Percentiles rank a stretch among this genome's conserved stretches.
These are phyloP conservation scores for Populus hybrid DNA, from an alignment of 441 rosid species.

Conservation along the genomic window DNA sequence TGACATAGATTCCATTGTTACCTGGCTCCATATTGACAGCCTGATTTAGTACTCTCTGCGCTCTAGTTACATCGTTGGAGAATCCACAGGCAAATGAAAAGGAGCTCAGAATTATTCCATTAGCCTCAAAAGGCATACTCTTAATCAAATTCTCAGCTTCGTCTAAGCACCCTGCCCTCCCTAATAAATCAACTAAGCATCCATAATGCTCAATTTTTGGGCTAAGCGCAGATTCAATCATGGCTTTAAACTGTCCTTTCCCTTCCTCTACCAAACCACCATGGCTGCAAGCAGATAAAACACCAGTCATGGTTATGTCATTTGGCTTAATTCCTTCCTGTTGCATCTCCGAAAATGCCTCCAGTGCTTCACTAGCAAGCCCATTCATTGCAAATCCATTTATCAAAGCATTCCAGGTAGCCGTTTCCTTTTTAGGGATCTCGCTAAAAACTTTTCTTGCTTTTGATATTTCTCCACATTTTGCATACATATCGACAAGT, in stretches of 20 bases:
- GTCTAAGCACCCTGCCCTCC: conserved; percentile 61
- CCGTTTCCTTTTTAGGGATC: conserved; percentile 43
- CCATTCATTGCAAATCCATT: conserved; percentile 73
- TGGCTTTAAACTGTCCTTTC: conserved; percentile 46
- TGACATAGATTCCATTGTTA: conserved; percentile 70
- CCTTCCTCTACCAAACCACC: conserved; percentile 64
- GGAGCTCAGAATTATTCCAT: conserved; percentile 72
- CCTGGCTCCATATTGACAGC: conserved; percentile 53
- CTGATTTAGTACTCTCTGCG: conserved; percentile 50
- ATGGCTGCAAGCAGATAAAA: conserved; percentile 75
- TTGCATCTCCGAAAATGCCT: conserved; percentile 58
- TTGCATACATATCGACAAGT: conserved; percentile 64
- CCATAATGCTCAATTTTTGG: conserved; percentile 77
- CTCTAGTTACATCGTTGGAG: conserved; percentile 41
- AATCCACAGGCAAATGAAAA: conserved; percentile 59
- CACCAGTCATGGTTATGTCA: conserved; percentile 58
- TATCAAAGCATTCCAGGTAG: conserved; percentile 70
- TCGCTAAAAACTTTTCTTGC: conserved; percentile 50
- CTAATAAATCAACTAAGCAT: conserved; percentile 67
- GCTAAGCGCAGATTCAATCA: conserved; percentile 48
- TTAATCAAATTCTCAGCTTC: conserved; percentile 53
- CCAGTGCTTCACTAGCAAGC: conserved; percentile 40
- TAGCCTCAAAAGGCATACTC: conserved; percentile 66
- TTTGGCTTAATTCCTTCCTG: conserved; percentile 47
- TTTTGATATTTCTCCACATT: conserved; percentile 58